Percentiles rank a stretch among this genome's conserved stretches.
phyloP scores from a whole-genome alignment of 73 alveolate species.

The Paramecium octaurelia region DNA sequence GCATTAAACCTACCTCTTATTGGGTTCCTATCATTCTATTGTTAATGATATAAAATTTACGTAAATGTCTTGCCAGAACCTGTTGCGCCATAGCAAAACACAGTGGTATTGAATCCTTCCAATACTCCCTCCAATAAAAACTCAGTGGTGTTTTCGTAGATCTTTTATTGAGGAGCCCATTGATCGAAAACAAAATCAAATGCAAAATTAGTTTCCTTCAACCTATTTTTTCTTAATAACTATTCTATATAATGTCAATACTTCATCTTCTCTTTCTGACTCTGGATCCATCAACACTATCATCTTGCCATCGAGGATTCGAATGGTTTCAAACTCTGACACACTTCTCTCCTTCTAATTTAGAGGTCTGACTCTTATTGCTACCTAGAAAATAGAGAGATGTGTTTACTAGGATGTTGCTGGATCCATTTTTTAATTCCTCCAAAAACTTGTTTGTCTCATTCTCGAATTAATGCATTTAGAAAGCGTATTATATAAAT shows the following conservation, averaged over 20 bases:
- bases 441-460: conserved; percentile 49
- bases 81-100: conserved; percentile 98
- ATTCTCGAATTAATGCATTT: conserved; percentile 15
- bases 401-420: neutral
- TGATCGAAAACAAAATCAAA: conserved; percentile 96
- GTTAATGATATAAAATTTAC: neutral
- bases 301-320: conserved; percentile 63
- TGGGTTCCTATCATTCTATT: conserved; percentile 88
- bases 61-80: conserved; percentile 99
- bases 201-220: conserved; percentile 93
- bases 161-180: conserved; percentile 80
- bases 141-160: conserved; percentile 88
- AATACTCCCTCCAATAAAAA: conserved; percentile 92
- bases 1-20: conserved; percentile 93
- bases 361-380: conserved; percentile 57
- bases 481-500: neutral
- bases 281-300: conserved; percentile 66
- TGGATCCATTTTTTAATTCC: conserved; percentile 51
- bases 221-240: conserved; percentile 85
- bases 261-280: conserved; percentile 52
- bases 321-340: conserved; percentile 53
- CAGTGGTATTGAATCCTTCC: conserved; percentile 97
- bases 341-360: conserved; percentile 42
- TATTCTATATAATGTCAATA: conserved; percentile 50
- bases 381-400: conserved; percentile 20